These are phyloP conservation scores for Populus hybrid DNA, from an alignment of 441 rosid genomes.

Conservation along the genomic window DNA sequence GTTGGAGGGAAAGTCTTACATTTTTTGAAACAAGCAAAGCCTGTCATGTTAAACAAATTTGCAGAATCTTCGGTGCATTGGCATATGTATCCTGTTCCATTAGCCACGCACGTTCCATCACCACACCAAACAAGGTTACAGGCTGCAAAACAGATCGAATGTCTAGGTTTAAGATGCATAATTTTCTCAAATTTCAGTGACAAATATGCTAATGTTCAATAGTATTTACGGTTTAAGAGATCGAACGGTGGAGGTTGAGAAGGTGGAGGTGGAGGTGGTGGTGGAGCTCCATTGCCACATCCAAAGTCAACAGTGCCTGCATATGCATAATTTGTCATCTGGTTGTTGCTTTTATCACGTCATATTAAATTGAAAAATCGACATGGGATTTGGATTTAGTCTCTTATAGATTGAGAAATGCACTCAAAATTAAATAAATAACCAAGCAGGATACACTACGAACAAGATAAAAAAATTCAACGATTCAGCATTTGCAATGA, in stretches of 20 bases:
- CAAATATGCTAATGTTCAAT: not conserved
- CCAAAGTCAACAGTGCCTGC: slow-evolving; percentile 40
- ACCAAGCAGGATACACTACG: not conserved
- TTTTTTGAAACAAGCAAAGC: slow-evolving; percentile 27
- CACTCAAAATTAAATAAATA: no score
- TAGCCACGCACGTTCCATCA: slow-evolving; percentile 39
- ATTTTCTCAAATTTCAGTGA: not conserved
- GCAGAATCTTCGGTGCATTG: slow-evolving; percentile 32
- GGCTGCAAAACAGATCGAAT: slow-evolving; percentile 20
- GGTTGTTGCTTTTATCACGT: not conserved
- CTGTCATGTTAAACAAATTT: slow-evolving; percentile 25
- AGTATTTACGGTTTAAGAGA: slow-evolving; percentile 18
- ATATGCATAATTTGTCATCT: not conserved
- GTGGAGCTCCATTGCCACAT: slow-evolving; percentile 35
- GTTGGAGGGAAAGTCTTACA: slow-evolving; percentile 24
- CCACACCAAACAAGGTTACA: slow-evolving; percentile 42
- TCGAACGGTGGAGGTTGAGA: not conserved
- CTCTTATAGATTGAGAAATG: no score
- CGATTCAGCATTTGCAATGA: not conserved
- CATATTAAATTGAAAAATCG: not conserved
- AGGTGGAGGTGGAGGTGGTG: no score
- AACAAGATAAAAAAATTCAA: not conserved
- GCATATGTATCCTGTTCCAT: slow-evolving; percentile 32
- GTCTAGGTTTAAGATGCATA: not conserved
- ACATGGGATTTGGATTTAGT: no score